Percentiles rank a stretch among this genome's conserved stretches.
Conservation (phyloP, 2,329 filamentous ascomycete genomes). For the Arachnopeziza araneosa region DNA sequence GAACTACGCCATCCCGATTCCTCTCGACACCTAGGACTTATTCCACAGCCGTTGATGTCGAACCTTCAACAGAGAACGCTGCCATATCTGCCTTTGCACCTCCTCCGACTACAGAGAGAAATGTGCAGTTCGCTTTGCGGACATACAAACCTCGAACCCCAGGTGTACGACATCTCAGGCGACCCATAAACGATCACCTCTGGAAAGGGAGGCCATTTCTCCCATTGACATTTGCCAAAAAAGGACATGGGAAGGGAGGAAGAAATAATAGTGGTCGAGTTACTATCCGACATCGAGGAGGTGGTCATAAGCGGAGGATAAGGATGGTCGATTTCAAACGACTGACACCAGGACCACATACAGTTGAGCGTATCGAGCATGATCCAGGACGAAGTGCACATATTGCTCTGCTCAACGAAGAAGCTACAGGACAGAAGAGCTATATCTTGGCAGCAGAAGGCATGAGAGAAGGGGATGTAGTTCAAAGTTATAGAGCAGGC, state of each 20-base stretch:
- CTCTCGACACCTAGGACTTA: slow-evolving; percentile 43
- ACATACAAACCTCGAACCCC: slow-evolving; percentile 93
- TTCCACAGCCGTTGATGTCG: slow-evolving; percentile 38
- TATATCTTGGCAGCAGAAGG: slow-evolving; percentile 97
- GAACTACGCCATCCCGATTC: slow-evolving; percentile 41
- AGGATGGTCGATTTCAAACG: slow-evolving; percentile 86
- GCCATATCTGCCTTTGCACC: slow-evolving; percentile 38
- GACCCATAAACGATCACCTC: slow-evolving; percentile 92
- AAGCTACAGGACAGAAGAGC: slow-evolving; percentile 68
- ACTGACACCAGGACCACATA: slow-evolving; percentile 70
- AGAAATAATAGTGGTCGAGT: slow-evolving; percentile 82
- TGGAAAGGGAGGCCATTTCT: slow-evolving; percentile 88
- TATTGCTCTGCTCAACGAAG: slow-evolving; percentile 77
- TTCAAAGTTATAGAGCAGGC: slow-evolving; percentile 87
- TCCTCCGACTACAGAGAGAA: slow-evolving; percentile 37
- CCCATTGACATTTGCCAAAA: slow-evolving; percentile 83
- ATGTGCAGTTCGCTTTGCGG: slow-evolving; percentile 47
- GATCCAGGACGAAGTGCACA: slow-evolving; percentile 91
- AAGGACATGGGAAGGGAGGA: slow-evolving; percentile 87
- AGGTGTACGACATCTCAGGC: slow-evolving; percentile 82
- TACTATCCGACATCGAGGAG: slow-evolving; percentile 86
- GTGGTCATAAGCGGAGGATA: slow-evolving; percentile 87
- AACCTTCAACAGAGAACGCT: slow-evolving; percentile 33
- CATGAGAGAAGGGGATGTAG: slow-evolving; percentile 81
- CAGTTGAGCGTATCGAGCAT: slow-evolving; percentile 92